Conservation (phyloP, 1,284 basidiomycete species). For the Trichosporon coremiiforme region DNA sequence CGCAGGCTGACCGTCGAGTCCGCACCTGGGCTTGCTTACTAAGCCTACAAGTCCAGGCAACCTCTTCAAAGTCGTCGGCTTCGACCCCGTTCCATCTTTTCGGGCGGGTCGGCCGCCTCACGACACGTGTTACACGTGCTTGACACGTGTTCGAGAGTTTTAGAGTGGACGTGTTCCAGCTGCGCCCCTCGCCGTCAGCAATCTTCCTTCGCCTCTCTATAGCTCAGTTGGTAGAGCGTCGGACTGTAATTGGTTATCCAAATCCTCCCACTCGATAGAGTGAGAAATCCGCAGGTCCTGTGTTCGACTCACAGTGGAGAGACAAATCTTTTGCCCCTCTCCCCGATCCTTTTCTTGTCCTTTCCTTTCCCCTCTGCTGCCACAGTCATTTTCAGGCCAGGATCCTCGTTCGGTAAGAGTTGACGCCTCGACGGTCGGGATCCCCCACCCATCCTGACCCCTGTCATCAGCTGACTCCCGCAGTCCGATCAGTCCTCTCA, state of each 20-base stretch:
- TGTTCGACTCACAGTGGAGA: slow-evolving; percentile 25
- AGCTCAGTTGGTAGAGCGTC: slow-evolving; percentile 21
- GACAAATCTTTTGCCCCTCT: slow-evolving; percentile 16
- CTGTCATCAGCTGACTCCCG: neutral
- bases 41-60: neutral
- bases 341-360: neutral
- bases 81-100: slow-evolving; percentile 6
- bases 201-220: slow-evolving; percentile 12
- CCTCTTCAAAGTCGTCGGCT: neutral
- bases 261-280: neutral
- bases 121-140: neutral
- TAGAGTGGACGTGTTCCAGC: neutral
- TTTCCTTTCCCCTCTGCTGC: too few species aligned
- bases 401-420: neutral
- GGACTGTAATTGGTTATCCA: slow-evolving; percentile 4
- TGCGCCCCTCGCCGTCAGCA: too few species aligned
- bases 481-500: neutral
- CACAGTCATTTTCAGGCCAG: too few species aligned
- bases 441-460: neutral
- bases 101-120: neutral
- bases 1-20: neutral
- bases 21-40: neutral
- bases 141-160: too few species aligned
- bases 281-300: slow-evolving; percentile 22
- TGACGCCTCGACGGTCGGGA: neutral